These are phyloP conservation scores for Pleurotus djamor DNA, from an alignment of 768 basidiomycete species.

Conservation along the genomic window DNA sequence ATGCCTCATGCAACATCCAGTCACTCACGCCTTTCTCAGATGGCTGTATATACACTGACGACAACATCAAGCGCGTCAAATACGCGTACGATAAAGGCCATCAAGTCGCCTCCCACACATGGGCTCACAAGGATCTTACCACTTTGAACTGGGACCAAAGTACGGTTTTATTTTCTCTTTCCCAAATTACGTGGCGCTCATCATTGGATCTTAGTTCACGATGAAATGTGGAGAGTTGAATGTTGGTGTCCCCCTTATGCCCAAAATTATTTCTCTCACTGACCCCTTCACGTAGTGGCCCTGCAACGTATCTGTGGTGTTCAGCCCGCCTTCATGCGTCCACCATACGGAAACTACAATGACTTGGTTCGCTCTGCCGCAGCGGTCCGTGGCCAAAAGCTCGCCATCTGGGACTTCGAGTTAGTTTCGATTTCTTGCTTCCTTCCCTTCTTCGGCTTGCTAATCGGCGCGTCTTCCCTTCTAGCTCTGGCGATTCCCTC, in stretches of 20 bases:
- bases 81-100: conserved; percentile 39
- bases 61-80: conserved; percentile 22
- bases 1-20: not conserved
- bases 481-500: conserved; percentile 36
- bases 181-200: not conserved
- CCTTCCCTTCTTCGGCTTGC: not conserved
- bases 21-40: conserved; percentile 13
- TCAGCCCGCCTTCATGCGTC: conserved; percentile 36
- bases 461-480: not conserved
- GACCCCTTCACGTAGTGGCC: conserved; percentile 21
- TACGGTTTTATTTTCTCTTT: not conserved
- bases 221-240: conserved; percentile 44
- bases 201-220: conserved; percentile 27
- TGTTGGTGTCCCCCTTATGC: conserved; percentile 20
- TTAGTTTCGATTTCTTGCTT: not conserved
- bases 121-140: conserved; percentile 37
- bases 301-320: conserved; percentile 30
- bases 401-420: conserved; percentile 34
- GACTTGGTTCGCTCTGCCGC: conserved; percentile 34
- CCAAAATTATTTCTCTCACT: not conserved
- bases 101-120: conserved; percentile 44
- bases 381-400: conserved; percentile 20
- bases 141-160: conserved; percentile 28
- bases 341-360: conserved; percentile 42
- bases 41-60: conserved; percentile 34